phyloP scores from a whole-genome alignment of 108 stramenopile genomes.

The Bacterosira constricta region DNA sequence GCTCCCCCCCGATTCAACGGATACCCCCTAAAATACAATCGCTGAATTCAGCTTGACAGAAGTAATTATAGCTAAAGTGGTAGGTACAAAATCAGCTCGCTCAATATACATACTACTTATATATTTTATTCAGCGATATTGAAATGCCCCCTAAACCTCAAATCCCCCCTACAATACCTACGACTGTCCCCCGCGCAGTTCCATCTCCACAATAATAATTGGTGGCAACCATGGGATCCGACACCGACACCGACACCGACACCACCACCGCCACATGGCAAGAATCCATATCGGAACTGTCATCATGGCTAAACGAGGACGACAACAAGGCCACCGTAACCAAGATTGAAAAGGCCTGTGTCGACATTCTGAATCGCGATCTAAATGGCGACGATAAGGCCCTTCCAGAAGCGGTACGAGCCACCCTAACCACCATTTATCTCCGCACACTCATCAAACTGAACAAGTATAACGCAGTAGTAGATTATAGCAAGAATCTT shows the following conservation, averaged over 20 bases:
- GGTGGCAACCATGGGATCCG: not conserved
- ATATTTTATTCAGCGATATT: too few species aligned
- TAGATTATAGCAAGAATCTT: slow-evolving; percentile 6
- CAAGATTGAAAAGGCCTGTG: slow-evolving; percentile 3
- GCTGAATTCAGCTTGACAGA: too few species aligned
- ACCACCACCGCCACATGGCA: not conserved
- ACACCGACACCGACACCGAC: not conserved
- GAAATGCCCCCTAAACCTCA: too few species aligned
- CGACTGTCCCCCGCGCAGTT: too few species aligned
- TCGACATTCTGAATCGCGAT: not conserved
- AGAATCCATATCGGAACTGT: not conserved
- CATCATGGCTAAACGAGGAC: not conserved
- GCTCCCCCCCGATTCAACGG: too few species aligned
- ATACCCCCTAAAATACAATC: too few species aligned
- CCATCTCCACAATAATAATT: not conserved
- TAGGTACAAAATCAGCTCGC: too few species aligned
- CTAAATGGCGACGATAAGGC: slow-evolving; percentile 5
- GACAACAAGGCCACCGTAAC: not conserved
- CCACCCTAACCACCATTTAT: slow-evolving; percentile 29
- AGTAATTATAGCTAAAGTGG: too few species aligned
- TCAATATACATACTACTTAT: too few species aligned
- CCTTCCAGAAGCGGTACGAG: slow-evolving; percentile 2
- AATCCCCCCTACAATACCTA: too few species aligned
- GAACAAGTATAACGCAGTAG: slow-evolving; percentile 25
- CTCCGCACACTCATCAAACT: slow-evolving; percentile 35